Percentiles rank a stretch among this genome's conserved stretches.
phyloP scores from a whole-genome alignment of 768 basidiomycete species.

The Leccinum aurantiacum region DNA sequence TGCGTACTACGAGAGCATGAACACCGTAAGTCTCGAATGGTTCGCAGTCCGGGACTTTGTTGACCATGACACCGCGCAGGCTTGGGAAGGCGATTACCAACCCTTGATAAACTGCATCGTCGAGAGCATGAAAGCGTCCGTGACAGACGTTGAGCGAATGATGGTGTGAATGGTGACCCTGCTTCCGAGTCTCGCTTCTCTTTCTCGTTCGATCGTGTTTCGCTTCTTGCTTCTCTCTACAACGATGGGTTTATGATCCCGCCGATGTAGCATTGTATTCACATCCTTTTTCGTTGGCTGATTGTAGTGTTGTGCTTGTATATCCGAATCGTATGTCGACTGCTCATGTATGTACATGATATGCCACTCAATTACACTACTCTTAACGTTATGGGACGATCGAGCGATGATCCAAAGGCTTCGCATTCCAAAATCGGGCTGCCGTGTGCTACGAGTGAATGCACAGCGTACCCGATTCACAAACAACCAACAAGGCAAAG shows the following conservation, averaged over 20 bases:
- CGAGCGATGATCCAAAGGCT: neutral
- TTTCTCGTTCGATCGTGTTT: neutral
- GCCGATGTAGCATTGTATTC: neutral
- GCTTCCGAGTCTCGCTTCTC: neutral
- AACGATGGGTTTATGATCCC: neutral
- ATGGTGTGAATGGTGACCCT: constrained; percentile 21
- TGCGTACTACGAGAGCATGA: constrained; percentile 34
- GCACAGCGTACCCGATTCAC: neutral
- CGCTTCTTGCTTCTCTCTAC: neutral
- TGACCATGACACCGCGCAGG: constrained; percentile 16
- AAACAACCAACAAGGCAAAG: neutral
- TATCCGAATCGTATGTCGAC: neutral
- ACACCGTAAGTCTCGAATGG: constrained; percentile 23
- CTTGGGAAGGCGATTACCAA: constrained; percentile 36
- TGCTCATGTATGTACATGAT: neutral
- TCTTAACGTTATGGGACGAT: neutral
- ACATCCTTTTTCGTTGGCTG: neutral
- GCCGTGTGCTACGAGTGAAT: too few relatives aligned
- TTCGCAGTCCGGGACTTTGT: neutral
- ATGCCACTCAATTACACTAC: neutral
- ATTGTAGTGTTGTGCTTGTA: neutral
- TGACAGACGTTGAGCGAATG: constrained; percentile 31
- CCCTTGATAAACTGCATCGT: constrained; percentile 34
- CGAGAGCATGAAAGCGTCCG: constrained; percentile 24
- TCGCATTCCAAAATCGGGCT: neutral